Evolutionary conservation across 2,329 filamentous ascomycete genomes (phyloP).

Genomic region (Paecilomyces dactylethromorphus): DNA sequence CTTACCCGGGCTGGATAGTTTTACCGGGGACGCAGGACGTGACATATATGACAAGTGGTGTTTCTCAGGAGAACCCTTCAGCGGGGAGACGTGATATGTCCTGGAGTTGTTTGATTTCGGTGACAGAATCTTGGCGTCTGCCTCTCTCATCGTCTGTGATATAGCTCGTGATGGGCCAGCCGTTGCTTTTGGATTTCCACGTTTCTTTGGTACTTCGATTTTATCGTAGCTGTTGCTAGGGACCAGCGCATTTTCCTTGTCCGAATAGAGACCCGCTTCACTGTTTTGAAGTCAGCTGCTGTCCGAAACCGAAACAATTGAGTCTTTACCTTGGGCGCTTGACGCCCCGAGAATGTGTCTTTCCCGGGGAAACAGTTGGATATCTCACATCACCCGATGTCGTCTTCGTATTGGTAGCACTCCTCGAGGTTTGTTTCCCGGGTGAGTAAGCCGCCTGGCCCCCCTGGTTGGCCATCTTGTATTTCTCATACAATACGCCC

Average conservation of each 20-base stretch:
- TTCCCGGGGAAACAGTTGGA: slow-evolving; percentile 20
- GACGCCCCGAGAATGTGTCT: slow-evolving; percentile 21
- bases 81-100: slow-evolving; percentile 53
- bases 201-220: slow-evolving; percentile 65
- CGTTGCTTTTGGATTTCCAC: slow-evolving; percentile 38
- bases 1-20: slow-evolving; percentile 41
- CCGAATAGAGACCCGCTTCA: slow-evolving; percentile 51
- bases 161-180: slow-evolving; percentile 32
- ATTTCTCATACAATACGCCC: slow-evolving; percentile 64
- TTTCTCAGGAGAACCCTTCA: slow-evolving; percentile 38
- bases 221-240: slow-evolving; percentile 36
- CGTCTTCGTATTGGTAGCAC: slow-evolving; percentile 18
- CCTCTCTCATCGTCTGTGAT: slow-evolving; percentile 38
- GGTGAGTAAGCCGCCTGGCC: slow-evolving; percentile 21
- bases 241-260: slow-evolving; percentile 66
- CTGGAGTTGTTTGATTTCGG: slow-evolving; percentile 78
- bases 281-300: slow-evolving; percentile 44
- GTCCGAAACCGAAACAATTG: slow-evolving; percentile 11
- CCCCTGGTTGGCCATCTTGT: slow-evolving; percentile 22
- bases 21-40: slow-evolving; percentile 57
- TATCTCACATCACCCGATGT: slow-evolving; percentile 22
- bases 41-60: slow-evolving; percentile 51
- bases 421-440: slow-evolving; percentile 25
- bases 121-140: slow-evolving; percentile 61
- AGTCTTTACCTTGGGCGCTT: slow-evolving; percentile 25